Base-by-base conservation (phyloP, 2,329 filamentous ascomycete genomes). In the Lachnellula occidentalis region DNA sequence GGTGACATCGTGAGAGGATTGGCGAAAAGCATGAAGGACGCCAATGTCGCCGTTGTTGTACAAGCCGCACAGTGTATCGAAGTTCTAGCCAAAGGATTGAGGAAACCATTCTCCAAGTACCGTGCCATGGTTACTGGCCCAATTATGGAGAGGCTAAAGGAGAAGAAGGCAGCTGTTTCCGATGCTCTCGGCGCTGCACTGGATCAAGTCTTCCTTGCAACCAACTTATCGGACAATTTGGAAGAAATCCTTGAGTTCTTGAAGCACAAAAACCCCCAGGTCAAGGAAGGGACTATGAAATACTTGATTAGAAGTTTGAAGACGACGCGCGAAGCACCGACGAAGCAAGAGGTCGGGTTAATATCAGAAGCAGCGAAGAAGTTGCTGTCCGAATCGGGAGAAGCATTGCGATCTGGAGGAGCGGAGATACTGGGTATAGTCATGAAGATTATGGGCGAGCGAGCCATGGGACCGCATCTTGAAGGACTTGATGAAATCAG, bases 371-470 rank as follows among this genome's bases (percentile, higher is more conserved):
- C 85, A 1, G 86, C 85, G 27, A 96, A 92, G 67, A 97, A 96
- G 71, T 76, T 97, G 7, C 78, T 99, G 15, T 86, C 92, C 0
- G 94, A 99, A 69, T 92, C 90, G 0, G 92, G 86, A 62, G 92
- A 95, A 64, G 86, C 81, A 3, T 82, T 95, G 56, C 84, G 94
- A 72, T 87, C 92, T 48, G 91, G 90, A 31, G 94, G 92, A 70
- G 92, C 92, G 14, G 94, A 99, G 71, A 85, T 94, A 34, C 76
- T 99, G 3, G 94, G 95, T 60, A 96, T 92, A 0, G 72, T 99
- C 48, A 97, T 96, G 94, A 99, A 97, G 75, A 97, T 99, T 53
- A 89, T 97, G 75, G 92, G 94, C 42, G 95, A 99, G 71, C 84
- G 94, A 54, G 89, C 89, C 50, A 99, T 99, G 94, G 90, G 88